Evolutionary conservation across 352 stramenopile species (phyloP), one percentile per base, ranked within the genome.

Genomic region (Phytopythium chamaehyphon): DNA sequence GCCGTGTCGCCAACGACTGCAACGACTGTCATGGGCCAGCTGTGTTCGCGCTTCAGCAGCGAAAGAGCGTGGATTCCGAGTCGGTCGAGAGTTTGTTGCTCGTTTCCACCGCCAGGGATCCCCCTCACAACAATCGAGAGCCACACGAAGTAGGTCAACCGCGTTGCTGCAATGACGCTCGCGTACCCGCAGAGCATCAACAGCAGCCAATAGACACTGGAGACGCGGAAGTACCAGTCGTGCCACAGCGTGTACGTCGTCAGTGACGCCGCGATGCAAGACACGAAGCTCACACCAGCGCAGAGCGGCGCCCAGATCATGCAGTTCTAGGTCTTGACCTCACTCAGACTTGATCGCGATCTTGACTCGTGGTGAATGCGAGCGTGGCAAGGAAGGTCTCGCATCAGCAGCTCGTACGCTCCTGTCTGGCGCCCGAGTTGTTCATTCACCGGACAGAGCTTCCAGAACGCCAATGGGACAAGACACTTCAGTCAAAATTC

Each of bases 1-100:
- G 64, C 61, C n/a, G 67, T 67, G 57, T 76, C 60, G n/a, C 64
- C 68, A 16, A 74, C 44, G 12, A 73, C 61, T 4, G 67, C 42
- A 1, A 73, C 62, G 51, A 66, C 63, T n/a, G 58, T 67, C 18
- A 75, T 51, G 55, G 61, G 61, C 14, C 58, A 64, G 2, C 56
- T 64, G 36, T 65, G 67, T 31, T 76, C 57, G 31, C 66, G 59
- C 11, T 51, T 47, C 26, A 63, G 62, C 38, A 75, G 61, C 3
- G 59, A 55, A 14, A 79, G 47, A 22, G 59, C 51, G 9, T 64
- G 53, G 7, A 79, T 48, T 1, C 74, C 74, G 4, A 83, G 51
- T 10, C 61, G 57, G 40, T 81, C 71, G 18, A 73, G 55, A 23
- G 69, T 26, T 33, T n/a, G 12, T 28, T 28, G 18, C 14, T 42